A percentile compares a stretch with the other conserved stretches of the same genome.
Evolutionary conservation across 2,329 filamentous ascomycete species (phyloP).

Genomic region (Colletotrichum filicis): DNA sequence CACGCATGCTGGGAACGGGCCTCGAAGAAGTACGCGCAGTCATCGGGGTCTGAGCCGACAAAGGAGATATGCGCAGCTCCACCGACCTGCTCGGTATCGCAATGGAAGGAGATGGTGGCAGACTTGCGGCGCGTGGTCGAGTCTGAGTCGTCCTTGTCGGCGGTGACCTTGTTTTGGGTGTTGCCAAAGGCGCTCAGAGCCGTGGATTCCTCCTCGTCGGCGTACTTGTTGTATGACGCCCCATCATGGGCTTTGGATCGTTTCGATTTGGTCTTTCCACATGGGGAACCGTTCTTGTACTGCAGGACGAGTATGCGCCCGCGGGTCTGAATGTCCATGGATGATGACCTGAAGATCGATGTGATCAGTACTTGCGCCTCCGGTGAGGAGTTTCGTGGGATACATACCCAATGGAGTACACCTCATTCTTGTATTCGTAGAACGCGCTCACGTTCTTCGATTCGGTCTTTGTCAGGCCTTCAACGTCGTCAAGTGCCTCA

Average conservation of each 20-base stretch:
- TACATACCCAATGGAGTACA: slow-evolving; percentile 81
- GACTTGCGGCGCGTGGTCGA: slow-evolving; percentile 70
- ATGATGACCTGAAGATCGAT: slow-evolving; percentile 59
- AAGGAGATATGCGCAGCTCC: slow-evolving; percentile 81
- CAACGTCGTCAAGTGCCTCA: slow-evolving; percentile 69
- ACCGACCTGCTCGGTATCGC: slow-evolving; percentile 82
- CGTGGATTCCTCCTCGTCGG: slow-evolving; percentile 50
- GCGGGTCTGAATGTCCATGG: slow-evolving; percentile 64
- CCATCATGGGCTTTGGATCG: slow-evolving; percentile 41
- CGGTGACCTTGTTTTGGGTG: slow-evolving; percentile 38
- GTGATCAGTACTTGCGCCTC: not conserved
- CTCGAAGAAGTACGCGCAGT: slow-evolving; percentile 97
- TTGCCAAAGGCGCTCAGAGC: slow-evolving; percentile 38
- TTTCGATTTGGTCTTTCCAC: slow-evolving; percentile 61
- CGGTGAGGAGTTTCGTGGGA: not conserved
- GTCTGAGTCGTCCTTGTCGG: slow-evolving; percentile 48
- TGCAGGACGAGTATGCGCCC: slow-evolving; percentile 82
- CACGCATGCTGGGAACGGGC: slow-evolving; percentile 88
- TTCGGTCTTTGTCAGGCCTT: slow-evolving; percentile 68
- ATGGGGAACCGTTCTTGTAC: slow-evolving; percentile 82
- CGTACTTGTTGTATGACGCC: slow-evolving; percentile 40
- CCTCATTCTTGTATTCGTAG: slow-evolving; percentile 73
- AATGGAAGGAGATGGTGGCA: slow-evolving; percentile 91
- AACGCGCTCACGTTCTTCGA: slow-evolving; percentile 85
- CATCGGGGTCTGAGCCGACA: slow-evolving; percentile 83